Evolutionary conservation across 768 basidiomycete species (phyloP).

Genomic region (Russula virescens): DNA sequence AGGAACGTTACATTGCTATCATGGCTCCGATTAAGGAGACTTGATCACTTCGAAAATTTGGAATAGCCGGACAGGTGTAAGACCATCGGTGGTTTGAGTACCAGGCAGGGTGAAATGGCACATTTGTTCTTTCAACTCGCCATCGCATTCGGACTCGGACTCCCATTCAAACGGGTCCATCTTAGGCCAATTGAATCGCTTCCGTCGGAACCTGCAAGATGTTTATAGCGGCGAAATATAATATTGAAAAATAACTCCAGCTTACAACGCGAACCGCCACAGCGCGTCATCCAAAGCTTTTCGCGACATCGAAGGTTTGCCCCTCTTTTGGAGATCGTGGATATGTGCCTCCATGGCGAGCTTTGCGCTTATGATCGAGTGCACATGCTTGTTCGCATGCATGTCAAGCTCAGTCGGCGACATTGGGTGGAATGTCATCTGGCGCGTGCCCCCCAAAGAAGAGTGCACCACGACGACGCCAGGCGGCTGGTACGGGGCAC

Average conservation of each 20-base stretch:
- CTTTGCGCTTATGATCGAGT: constrained; percentile 57
- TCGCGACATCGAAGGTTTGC: constrained; percentile 23
- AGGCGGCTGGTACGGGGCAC: constrained; percentile 44
- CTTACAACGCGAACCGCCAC: constrained; percentile 57
- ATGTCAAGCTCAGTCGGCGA: constrained; percentile 59
- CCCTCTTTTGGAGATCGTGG: constrained; percentile 29
- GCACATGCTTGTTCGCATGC: constrained; percentile 67
- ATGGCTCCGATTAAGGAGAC: neutral
- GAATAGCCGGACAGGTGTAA: constrained; percentile 19
- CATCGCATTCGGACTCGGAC: neutral
- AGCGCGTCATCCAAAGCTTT: constrained; percentile 39
- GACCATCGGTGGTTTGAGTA: constrained; percentile 17
- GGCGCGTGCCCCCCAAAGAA: constrained; percentile 22
- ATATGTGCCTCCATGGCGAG: constrained; percentile 50
- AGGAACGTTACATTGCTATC: no score
- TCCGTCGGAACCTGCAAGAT: constrained; percentile 52
- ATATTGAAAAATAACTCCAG: constrained; percentile 14
- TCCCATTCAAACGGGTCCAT: constrained; percentile 7
- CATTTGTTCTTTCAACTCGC: neutral
- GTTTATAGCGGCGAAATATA: neutral
- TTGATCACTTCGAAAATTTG: constrained; percentile 22
- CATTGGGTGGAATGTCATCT: constrained; percentile 52
- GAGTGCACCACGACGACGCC: constrained; percentile 45
- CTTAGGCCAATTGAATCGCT: constrained; percentile 62
- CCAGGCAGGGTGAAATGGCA: neutral